Evolutionary conservation across 2,329 filamentous ascomycete genomes (phyloP).

Genomic region (Endothia cerciana): DNA sequence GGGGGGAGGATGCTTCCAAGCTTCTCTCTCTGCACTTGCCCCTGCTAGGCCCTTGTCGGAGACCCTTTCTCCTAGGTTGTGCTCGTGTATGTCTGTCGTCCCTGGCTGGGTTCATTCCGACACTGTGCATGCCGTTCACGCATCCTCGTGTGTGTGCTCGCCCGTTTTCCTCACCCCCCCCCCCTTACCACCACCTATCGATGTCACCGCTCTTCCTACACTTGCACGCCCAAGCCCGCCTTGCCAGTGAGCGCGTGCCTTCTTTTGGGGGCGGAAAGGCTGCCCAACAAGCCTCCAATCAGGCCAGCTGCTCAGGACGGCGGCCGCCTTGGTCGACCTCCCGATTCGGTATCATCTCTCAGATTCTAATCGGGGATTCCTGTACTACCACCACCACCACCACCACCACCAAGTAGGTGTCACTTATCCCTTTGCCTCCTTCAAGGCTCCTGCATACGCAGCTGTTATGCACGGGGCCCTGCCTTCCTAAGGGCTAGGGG

Average conservation of each 20-base stretch:
- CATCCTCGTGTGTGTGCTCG: background rate
- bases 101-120: background rate
- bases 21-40: conserved; percentile 1
- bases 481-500: background rate
- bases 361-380: background rate
- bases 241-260: background rate
- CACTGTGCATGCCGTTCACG: conserved; percentile 1
- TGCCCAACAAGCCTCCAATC: background rate
- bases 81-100: background rate
- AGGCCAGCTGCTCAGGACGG: background rate
- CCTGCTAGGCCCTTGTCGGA: background rate
- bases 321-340: background rate
- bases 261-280: background rate
- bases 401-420: background rate
- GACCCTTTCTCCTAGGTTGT: background rate
- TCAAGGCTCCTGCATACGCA: background rate
- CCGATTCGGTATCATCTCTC: background rate
- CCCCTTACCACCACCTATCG: background rate
- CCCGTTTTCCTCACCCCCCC: background rate
- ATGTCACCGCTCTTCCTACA: background rate
- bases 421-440: background rate
- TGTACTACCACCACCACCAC: conserved; percentile 4
- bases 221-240: background rate
- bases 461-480: no score
- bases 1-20: background rate